phyloP scores from a whole-genome alignment of 2,329 filamentous ascomycete genomes.

The Meredithiella fracta region DNA sequence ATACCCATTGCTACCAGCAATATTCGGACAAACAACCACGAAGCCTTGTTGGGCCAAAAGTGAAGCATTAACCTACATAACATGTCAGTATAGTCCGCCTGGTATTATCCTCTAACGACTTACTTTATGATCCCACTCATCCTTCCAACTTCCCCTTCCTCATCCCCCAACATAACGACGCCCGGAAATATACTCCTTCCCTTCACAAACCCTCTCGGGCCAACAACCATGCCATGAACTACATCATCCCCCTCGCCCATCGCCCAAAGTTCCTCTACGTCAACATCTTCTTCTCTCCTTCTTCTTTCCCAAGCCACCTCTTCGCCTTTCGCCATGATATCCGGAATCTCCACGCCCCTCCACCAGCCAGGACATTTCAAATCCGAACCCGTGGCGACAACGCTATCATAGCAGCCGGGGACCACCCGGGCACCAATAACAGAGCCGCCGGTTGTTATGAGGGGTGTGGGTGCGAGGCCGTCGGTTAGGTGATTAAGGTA shows the following conservation, averaged over 20 bases:
- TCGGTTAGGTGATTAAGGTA: background rate
- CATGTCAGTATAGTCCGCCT: too few relatives aligned
- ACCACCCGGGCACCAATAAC: background rate
- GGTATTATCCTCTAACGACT: too few relatives aligned
- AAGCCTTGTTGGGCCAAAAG: constrained; percentile 46
- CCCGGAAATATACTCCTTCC: constrained; percentile 25
- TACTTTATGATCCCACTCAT: constrained; percentile 33
- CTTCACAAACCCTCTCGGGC: constrained; percentile 24
- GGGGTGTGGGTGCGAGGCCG: background rate
- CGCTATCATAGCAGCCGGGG: background rate
- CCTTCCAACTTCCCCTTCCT: constrained; percentile 33
- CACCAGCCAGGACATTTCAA: background rate
- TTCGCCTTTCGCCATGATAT: background rate
- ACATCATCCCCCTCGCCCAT: constrained; percentile 22
- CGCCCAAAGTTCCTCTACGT: constrained; percentile 27
- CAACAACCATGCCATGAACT: constrained; percentile 26
- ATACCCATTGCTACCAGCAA: constrained; percentile 41
- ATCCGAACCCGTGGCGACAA: background rate
- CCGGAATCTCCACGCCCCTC: background rate
- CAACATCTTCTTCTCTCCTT: constrained; percentile 18
- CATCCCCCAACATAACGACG: constrained; percentile 24
- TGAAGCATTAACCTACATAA: constrained; percentile 33
- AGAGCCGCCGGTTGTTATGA: background rate
- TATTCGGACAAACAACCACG: constrained; percentile 41
- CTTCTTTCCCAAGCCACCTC: background rate